Evolutionary conservation across 2,329 filamentous ascomycete species (phyloP).

Genomic region (Scleromitrula shiraiana): DNA sequence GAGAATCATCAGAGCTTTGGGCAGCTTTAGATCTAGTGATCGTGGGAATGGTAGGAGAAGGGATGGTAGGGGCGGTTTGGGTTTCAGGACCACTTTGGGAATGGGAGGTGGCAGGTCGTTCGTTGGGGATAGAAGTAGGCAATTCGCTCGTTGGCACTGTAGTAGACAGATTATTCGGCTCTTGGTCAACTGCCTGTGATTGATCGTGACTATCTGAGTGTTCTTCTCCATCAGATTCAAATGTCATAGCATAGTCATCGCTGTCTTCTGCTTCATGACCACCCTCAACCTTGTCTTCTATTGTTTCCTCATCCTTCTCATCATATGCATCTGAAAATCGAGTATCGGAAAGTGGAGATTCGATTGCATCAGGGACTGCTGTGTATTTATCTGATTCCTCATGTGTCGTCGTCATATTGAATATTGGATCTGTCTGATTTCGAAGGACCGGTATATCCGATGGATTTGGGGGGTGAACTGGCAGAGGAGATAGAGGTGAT

Average conservation of each 20-base stretch:
- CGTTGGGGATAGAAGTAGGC: conserved; percentile 13
- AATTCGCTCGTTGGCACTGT: conserved; percentile 19
- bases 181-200: conserved; percentile 26
- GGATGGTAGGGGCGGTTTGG: conserved; percentile 19
- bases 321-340: conserved; percentile 31
- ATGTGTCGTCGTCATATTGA: conserved; percentile 58
- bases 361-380: conserved; percentile 1
- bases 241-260: conserved; percentile 32
- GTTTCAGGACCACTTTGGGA: conserved; percentile 14
- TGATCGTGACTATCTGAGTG: conserved; percentile 28
- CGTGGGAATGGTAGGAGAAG: conserved; percentile 14
- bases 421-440: conserved; percentile 63
- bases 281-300: conserved; percentile 15
- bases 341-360: conserved; percentile 23
- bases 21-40: conserved; percentile 15
- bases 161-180: conserved; percentile 20
- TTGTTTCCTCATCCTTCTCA: conserved; percentile 21
- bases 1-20: conserved; percentile 11
- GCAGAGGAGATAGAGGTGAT: conserved; percentile 64
- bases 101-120: conserved; percentile 15
- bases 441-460: conserved; percentile 62
- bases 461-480: conserved; percentile 59
- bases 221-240: conserved; percentile 30
- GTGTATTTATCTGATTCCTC: conserved; percentile 10
- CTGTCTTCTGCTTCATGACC: conserved; percentile 23